A percentile compares a stretch with the other conserved stretches of the same genome.
These are phyloP conservation scores for Mortierella sp. DNA, from an alignment of 371 early-diverging fungal species.

Conservation along the genomic window DNA sequence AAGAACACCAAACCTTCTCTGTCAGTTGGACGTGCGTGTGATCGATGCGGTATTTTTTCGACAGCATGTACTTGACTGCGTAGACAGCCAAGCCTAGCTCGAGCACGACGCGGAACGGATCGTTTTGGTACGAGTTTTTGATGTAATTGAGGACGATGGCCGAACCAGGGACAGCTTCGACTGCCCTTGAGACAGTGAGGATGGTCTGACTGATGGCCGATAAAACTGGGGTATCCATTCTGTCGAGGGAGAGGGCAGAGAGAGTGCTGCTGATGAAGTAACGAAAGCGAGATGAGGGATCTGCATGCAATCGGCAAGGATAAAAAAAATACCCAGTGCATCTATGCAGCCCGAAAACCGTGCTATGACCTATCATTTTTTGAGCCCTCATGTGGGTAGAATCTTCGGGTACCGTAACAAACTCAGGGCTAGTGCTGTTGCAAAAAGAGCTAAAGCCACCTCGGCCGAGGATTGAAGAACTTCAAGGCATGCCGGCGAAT, in stretches of 20 bases:
- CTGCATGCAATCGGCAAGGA: background rate
- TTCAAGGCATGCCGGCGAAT: too few species aligned
- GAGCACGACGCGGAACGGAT: slow-evolving; percentile 92
- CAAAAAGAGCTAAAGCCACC: too few species aligned
- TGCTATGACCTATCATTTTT: too few species aligned
- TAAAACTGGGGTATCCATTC: slow-evolving; percentile 50
- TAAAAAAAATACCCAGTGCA: too few species aligned
- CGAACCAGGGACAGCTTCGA: slow-evolving; percentile 78
- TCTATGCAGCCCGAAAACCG: too few species aligned
- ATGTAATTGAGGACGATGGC: slow-evolving; percentile 84
- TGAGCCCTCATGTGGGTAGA: too few species aligned
- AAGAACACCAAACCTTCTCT: slow-evolving; percentile 71
- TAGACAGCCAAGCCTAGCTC: slow-evolving; percentile 90
- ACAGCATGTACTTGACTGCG: slow-evolving; percentile 89
- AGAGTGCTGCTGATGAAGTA: background rate
- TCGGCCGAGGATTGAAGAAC: too few species aligned
- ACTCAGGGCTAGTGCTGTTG: too few species aligned
- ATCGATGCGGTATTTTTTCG: slow-evolving; percentile 88
- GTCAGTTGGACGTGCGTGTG: slow-evolving; percentile 85
- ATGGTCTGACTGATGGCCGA: slow-evolving; percentile 40
- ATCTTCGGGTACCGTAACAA: too few species aligned
- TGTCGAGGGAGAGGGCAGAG: slow-evolving; percentile 6
- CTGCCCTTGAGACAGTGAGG: slow-evolving; percentile 22
- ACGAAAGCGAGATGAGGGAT: background rate
- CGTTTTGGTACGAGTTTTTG: slow-evolving; percentile 94